Base-by-base conservation (phyloP, 345 rosid species). In the Durio zibethinus region DNA sequence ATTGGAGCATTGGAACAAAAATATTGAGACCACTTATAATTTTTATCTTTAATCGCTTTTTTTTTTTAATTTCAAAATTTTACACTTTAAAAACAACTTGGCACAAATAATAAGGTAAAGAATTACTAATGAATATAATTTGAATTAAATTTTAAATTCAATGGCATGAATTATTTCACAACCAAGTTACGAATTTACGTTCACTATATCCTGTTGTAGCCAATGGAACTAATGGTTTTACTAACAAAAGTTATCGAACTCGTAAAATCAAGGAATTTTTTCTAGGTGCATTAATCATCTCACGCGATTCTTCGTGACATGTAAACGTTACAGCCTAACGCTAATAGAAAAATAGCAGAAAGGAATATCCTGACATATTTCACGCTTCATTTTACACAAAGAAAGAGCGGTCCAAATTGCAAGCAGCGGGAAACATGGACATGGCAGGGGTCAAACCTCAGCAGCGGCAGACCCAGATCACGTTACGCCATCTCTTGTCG, bases 401-500 rank as follows among this genome's bases (percentile, higher is more conserved):
- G 36, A n/a, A 64, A 23, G 25, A 10, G 42, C 0, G 16, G 59
- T 18, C 25, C 12, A 16, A 16, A 16, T 53, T 3, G 75, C 18
- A 20, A 70, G 80, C 62, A 27, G 45, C 78, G 31, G 64, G 73
- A 40, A 74, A 16, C 67, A 68, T 48, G 79, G 79, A 42, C 38
- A 31, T 27, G 20, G 21, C 76, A 45, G 40, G 63, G 79, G 79
- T 20, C 10, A 20, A 61, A 52, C 21, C 50, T 56, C 21, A 35
- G 21, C 79, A 76, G 77, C 59, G 36, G 23, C 77, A 73, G 73
- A 11, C 5, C 56, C 67, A 71, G 42, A 72, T 79, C 73, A 59
- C 12, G 66, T 57, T 52, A 62, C 79, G 79, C 77, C 68, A 74
- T 77, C 61, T 35, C 68, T 47, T 63, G 83, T 80, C 83, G 75